A percentile compares a stretch with the other conserved stretches of the same genome.
phyloP scores from a whole-genome alignment of 2,329 filamentous ascomycete genomes.

The Lachnellula willkommii region DNA sequence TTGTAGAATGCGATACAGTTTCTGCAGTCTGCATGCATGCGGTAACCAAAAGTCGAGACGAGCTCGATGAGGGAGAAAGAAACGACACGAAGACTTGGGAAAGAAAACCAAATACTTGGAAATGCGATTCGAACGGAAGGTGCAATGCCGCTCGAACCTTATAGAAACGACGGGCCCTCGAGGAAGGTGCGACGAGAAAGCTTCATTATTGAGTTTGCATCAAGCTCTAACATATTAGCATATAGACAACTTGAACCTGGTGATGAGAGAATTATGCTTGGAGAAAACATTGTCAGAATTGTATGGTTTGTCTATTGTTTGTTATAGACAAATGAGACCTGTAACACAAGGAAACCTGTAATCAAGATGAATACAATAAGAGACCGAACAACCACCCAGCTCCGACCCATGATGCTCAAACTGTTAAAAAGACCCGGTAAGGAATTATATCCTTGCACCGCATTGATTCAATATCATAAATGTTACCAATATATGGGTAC shows the following conservation, averaged over 20 bases:
- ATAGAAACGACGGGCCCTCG: not conserved
- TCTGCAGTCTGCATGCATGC: constrained; percentile 18
- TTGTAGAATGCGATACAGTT: constrained; percentile 27
- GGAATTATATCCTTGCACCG: constrained; percentile 11
- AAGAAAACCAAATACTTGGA: not conserved
- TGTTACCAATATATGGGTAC: constrained; percentile 12
- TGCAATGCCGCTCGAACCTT: not conserved
- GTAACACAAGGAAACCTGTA: constrained; percentile 27
- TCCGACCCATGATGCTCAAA: constrained; percentile 27
- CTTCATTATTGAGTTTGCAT: not conserved
- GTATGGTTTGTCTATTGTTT: constrained; percentile 19
- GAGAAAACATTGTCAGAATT: constrained; percentile 10
- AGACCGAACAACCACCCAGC: constrained; percentile 24
- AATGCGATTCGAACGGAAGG: not conserved
- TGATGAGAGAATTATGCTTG: not conserved
- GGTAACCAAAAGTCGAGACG: constrained; percentile 30
- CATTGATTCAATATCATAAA: constrained; percentile 20
- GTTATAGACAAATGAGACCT: constrained; percentile 12
- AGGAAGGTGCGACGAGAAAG: constrained; percentile 13
- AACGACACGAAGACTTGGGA: constrained; percentile 26
- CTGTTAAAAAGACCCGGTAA: constrained; percentile 19
- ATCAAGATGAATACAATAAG: constrained; percentile 29
- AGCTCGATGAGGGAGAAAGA: constrained; percentile 32
- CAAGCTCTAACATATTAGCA: not conserved
- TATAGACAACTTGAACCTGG: not conserved